Percentiles rank a stretch among this genome's conserved stretches.
phyloP scores from a whole-genome alignment of 805 yeast genomes.

The Naumovozyma dairenensis region DNA sequence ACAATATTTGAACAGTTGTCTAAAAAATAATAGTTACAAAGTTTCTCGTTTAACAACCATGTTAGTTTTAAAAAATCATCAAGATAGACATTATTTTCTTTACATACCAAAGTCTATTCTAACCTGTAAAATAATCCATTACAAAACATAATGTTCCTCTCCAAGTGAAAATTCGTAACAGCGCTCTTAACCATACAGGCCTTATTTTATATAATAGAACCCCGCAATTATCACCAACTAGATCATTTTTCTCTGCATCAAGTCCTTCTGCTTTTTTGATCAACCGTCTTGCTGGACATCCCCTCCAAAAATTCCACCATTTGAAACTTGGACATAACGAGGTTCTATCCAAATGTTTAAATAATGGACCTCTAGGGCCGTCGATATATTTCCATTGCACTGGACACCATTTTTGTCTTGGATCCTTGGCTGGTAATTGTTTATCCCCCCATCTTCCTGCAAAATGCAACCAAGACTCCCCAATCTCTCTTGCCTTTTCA shows the following conservation, averaged over 20 bases:
- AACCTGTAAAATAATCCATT: slow-evolving; percentile 37
- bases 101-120: background rate
- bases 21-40: no score
- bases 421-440: slow-evolving; percentile 53
- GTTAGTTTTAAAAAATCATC: no score
- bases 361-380: slow-evolving; percentile 88
- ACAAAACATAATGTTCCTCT: slow-evolving; percentile 52
- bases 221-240: slow-evolving; percentile 60
- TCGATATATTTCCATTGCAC: slow-evolving; percentile 86
- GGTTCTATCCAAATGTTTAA: slow-evolving; percentile 59
- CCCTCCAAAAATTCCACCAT: slow-evolving; percentile 87
- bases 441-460: slow-evolving; percentile 89
- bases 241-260: slow-evolving; percentile 66
- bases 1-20: no score
- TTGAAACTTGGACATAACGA: slow-evolving; percentile 75
- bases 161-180: slow-evolving; percentile 45
- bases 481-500: slow-evolving; percentile 19
- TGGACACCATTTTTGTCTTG: slow-evolving; percentile 77
- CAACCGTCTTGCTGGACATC: slow-evolving; percentile 69
- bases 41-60: no score
- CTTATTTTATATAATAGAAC: slow-evolving; percentile 42
- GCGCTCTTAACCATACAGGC: slow-evolving; percentile 41
- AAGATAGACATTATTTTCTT: no score
- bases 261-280: slow-evolving; percentile 74
- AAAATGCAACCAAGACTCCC: slow-evolving; percentile 70